These are phyloP conservation scores for Eucalyptus guilfoylei DNA, from an alignment of 345 rosid genomes.

Conservation along the genomic window DNA sequence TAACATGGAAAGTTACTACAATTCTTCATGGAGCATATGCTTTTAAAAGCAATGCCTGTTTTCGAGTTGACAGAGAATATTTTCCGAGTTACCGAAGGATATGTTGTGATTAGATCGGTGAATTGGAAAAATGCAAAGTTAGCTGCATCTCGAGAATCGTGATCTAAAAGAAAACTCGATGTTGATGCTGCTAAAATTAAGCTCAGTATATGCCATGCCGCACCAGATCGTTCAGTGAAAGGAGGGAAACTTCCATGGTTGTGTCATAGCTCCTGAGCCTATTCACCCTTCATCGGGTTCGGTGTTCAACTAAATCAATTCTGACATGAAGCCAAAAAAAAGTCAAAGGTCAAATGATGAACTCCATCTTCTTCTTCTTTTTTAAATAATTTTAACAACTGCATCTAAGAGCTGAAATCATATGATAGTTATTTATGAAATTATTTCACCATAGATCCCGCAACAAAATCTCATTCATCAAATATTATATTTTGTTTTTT, in stretches of 20 bases:
- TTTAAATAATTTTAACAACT: too few relatives aligned
- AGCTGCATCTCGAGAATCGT: background rate
- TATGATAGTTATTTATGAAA: background rate
- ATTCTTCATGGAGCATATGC: background rate
- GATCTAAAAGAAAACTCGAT: background rate
- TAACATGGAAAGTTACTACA: background rate
- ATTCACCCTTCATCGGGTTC: background rate
- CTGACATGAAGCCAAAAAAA: background rate
- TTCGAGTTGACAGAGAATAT: background rate
- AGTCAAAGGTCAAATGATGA: background rate
- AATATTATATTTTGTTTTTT: too few relatives aligned
- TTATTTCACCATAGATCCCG: too few relatives aligned
- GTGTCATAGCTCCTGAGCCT: background rate
- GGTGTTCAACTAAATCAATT: background rate
- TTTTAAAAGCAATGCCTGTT: background rate
- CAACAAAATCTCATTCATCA: too few relatives aligned
- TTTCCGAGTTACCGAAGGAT: background rate
- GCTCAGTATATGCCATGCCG: background rate
- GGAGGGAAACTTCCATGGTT: background rate
- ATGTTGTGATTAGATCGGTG: background rate
- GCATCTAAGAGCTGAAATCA: background rate
- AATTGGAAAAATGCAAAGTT: background rate
- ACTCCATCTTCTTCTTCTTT: background rate
- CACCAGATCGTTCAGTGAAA: background rate
- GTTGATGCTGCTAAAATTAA: background rate